Evolutionary conservation across 257 asterid species (phyloP).

Genomic region (Fraxinus excelsior): DNA sequence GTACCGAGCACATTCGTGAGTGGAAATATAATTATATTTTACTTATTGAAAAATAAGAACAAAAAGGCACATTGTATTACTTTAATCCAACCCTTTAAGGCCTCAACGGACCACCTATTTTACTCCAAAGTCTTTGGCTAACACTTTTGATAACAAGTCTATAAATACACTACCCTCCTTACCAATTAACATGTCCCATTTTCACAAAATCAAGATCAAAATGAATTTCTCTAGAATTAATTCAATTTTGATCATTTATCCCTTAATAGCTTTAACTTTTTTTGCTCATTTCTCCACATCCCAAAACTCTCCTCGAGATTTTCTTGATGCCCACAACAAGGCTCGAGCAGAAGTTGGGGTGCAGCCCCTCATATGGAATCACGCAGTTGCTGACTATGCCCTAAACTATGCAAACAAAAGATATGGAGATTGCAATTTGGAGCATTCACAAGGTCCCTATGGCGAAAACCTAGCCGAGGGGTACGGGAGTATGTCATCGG

Average conservation of each 20-base stretch:
- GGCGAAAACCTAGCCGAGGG: constrained; percentile 70
- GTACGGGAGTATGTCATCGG: constrained; percentile 34
- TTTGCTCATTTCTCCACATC: constrained; percentile 7
- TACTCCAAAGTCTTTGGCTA: neutral
- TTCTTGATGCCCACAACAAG: constrained; percentile 27
- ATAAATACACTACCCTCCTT: neutral
- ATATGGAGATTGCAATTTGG: constrained; percentile 3
- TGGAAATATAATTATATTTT: neutral
- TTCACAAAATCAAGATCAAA: neutral
- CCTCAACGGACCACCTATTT: neutral
- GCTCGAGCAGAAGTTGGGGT: constrained; percentile 10
- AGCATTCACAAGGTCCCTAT: constrained; percentile 50
- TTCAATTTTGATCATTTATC: neutral
- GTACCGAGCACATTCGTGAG: neutral
- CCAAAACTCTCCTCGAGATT: constrained; percentile 14
- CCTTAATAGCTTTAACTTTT: neutral
- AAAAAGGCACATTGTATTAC: neutral
- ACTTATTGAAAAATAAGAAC: neutral
- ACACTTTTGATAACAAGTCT: neutral
- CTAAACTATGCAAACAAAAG: constrained; percentile 2
- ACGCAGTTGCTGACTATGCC: constrained; percentile 1
- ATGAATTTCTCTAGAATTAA: neutral
- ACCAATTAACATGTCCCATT: neutral
- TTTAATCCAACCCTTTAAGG: neutral
- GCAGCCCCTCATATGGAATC: constrained; percentile 19